phyloP scores from a whole-genome alignment of 768 basidiomycete genomes.

The Lepiota brunneoincarnata region DNA sequence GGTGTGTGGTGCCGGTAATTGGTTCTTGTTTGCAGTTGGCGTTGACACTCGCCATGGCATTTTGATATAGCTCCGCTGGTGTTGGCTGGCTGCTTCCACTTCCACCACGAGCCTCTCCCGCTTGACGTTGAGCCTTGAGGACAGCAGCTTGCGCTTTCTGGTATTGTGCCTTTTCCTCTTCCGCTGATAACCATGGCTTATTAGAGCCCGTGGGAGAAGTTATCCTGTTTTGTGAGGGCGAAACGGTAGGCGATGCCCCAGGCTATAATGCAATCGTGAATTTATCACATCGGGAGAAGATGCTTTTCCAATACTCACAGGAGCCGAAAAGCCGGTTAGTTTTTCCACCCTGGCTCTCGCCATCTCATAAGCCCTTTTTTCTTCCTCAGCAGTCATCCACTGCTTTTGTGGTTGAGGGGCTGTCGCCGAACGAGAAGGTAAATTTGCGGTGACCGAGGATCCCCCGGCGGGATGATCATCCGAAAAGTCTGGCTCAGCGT shows the following conservation, averaged over 20 bases:
- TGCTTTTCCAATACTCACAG: constrained; percentile 23
- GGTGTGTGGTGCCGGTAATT: constrained; percentile 16
- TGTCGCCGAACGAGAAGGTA: constrained; percentile 6
- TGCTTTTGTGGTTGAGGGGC: constrained; percentile 9
- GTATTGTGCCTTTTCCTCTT: constrained; percentile 74
- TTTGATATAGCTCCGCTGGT: constrained; percentile 13
- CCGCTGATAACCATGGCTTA: constrained; percentile 61
- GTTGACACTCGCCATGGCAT: constrained; percentile 15
- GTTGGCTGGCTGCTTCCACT: constrained; percentile 9
- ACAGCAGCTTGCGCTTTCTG: constrained; percentile 68
- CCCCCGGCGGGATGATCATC: constrained; percentile 1
- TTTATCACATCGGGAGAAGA: neutral
- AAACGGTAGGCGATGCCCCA: constrained; percentile 24
- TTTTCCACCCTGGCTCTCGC: constrained; percentile 60
- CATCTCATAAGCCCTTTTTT: constrained; percentile 67
- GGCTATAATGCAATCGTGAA: constrained; percentile 11
- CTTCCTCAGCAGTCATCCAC: constrained; percentile 61
- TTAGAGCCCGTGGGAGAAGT: constrained; percentile 16
- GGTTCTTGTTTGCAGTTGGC: constrained; percentile 13
- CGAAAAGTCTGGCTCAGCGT: constrained; percentile 22
- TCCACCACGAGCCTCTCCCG: constrained; percentile 12
- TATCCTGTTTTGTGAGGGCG: constrained; percentile 9
- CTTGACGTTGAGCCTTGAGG: constrained; percentile 47
- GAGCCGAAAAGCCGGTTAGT: constrained; percentile 43
- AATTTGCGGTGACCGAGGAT: neutral